A percentile compares a stretch with the other conserved stretches of the same genome.
phyloP scores from a whole-genome alignment of 1,139 yeast species.

The Suhomyces atakaporum region DNA sequence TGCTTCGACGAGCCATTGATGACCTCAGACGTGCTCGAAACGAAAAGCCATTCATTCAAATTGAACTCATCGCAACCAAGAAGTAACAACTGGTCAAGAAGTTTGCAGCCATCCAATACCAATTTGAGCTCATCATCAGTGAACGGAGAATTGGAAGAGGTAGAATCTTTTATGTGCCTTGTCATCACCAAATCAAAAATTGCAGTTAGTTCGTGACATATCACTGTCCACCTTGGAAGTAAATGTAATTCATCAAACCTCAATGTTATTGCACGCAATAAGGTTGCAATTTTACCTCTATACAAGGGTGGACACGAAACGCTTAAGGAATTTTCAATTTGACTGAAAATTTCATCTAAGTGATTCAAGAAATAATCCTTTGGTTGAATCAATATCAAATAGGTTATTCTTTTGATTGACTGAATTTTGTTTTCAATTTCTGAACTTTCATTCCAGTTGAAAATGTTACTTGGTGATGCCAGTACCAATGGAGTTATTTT shows the following conservation, averaged over 20 bases:
- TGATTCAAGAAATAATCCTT: conserved; percentile 53
- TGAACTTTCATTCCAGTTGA: conserved; percentile 73
- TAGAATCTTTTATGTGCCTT: conserved; percentile 31
- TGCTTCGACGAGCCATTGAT: conserved; percentile 41
- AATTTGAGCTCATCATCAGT: conserved; percentile 43
- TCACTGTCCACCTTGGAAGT: conserved; percentile 68
- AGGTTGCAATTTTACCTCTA: conserved; percentile 51
- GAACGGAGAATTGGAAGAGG: conserved; percentile 19
- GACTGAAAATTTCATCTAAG: conserved; percentile 52
- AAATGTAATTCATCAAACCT: conserved; percentile 66
- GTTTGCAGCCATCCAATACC: conserved; percentile 65
- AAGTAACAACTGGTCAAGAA: conserved; percentile 71
- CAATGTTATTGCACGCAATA: conserved; percentile 65
- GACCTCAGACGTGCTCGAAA: conserved; percentile 70
- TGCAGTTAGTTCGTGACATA: conserved; percentile 60
- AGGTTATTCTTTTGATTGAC: conserved; percentile 60
- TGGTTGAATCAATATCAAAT: conserved; percentile 61
- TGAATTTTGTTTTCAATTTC: conserved; percentile 55
- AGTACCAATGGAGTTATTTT: conserved; percentile 51
- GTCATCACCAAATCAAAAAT: conserved; percentile 47
- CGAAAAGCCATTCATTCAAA: conserved; percentile 81
- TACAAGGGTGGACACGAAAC: conserved; percentile 35
- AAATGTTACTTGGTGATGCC: conserved; percentile 57
- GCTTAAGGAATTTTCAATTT: conserved; percentile 46
- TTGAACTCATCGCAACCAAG: conserved; percentile 78